A percentile compares a stretch with the other conserved stretches of the same genome.
phyloP scores from a whole-genome alignment of 371 early-diverging fungal genomes.

The Mortierella sp. region DNA sequence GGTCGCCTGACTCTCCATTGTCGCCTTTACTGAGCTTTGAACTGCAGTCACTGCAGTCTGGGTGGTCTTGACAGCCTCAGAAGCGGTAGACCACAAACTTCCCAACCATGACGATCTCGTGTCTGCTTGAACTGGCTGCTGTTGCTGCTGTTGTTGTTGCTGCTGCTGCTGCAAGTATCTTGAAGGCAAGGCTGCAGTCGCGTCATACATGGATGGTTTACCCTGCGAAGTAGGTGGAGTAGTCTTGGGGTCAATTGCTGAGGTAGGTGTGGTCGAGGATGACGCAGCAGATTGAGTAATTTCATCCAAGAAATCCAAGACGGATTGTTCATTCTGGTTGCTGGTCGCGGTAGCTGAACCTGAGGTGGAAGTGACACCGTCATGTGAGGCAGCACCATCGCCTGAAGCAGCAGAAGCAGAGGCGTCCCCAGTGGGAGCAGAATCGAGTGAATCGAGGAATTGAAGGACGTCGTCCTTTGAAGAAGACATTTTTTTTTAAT shows the following conservation, averaged over 20 bases:
- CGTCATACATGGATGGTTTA: constrained; percentile 23
- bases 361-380: background rate
- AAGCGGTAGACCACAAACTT: constrained; percentile 55
- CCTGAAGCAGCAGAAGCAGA: background rate
- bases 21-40: constrained; percentile 59
- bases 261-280: constrained; percentile 9
- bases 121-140: constrained; percentile 28
- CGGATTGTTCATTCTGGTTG: constrained; percentile 56
- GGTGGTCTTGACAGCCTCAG: constrained; percentile 58
- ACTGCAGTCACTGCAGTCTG: constrained; percentile 59
- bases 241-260: constrained; percentile 12
- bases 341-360: background rate
- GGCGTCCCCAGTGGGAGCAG: constrained; percentile 11
- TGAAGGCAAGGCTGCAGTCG: constrained; percentile 30
- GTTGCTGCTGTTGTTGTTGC: constrained; percentile 43
- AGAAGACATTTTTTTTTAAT: constrained; percentile 38
- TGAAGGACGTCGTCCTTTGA: constrained; percentile 59
- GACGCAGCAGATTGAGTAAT: constrained; percentile 53
- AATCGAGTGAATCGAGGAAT: constrained; percentile 58
- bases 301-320: constrained; percentile 59
- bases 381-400: background rate
- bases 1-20: constrained; percentile 60
- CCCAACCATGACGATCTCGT: constrained; percentile 51
- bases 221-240: constrained; percentile 26
- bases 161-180: constrained; percentile 45